Evolutionary conservation across 1,139 yeast species (phyloP), one percentile per base, ranked within the genome.

Genomic region (Kodamaea ohmeri): DNA sequence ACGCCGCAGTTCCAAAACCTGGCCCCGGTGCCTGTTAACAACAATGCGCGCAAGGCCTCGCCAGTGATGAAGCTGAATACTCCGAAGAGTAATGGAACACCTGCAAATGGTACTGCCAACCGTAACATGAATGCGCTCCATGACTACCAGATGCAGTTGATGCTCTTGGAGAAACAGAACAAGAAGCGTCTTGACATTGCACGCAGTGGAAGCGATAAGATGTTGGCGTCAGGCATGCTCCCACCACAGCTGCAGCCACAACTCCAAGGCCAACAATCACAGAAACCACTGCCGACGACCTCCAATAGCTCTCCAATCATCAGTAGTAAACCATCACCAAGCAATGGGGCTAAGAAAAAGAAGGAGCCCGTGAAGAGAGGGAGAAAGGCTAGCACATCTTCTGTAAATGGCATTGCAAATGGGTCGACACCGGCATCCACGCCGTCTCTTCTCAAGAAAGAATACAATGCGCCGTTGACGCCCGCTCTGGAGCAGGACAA

Each of bases 101-200:
- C 32, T 16, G 24, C 28, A 5, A 36, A 39, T 9, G 42, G 42
- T 21, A 43, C 43, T 4, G 44, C 44, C 4, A 51, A 46, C 36
- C 54, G 65, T 36, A 69, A 67, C 48, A 57, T 60, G 50, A 68
- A 68, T 49, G 76, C 76, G 2, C 63, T 83, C 35, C 84, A 80
- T 46, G 90, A 83, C 55, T 84, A 84, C 56, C 92, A 84, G 57
- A 76, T 77, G 73, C 92, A 84, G 58, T 62, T 84, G 47, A 76
- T 83, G 78, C 58, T 81, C 32, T 61, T 84, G 43, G 92, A 84
- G 47, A 78, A 78, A 47, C 89, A 82, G 53, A 83, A 83, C 56
- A 81, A 80, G 56, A 78, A 78, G 55, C 68, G 83, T 24, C 70
- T 75, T 39, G 77, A 73, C 49, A 71, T 72, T 38, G 76, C 78